phyloP scores from a whole-genome alignment of 2,329 filamentous ascomycete genomes.

The Trichoderma sp. region DNA sequence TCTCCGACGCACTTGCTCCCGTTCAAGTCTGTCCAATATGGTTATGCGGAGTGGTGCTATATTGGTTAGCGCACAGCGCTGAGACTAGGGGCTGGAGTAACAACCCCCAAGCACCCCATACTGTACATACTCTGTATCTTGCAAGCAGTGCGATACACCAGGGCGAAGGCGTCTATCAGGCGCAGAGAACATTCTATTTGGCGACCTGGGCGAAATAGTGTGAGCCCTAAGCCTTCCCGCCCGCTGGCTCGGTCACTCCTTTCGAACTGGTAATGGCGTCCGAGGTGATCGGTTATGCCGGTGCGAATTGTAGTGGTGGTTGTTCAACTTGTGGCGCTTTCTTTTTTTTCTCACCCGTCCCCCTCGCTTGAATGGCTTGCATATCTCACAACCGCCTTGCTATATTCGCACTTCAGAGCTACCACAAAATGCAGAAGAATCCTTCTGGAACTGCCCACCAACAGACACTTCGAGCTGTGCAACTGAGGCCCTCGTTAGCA shows the following conservation, averaged over 20 bases:
- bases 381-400: constrained; percentile 4
- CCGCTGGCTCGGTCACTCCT: constrained; percentile 27
- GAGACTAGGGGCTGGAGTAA: constrained; percentile 19
- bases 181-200: not conserved
- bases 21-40: not conserved
- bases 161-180: not conserved
- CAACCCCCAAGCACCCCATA: constrained; percentile 2
- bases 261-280: constrained; percentile 27
- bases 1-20: constrained; percentile 14
- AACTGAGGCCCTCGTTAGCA: constrained; percentile 28
- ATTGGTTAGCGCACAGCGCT: constrained; percentile 20
- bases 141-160: constrained; percentile 1
- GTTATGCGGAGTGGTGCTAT: constrained; percentile 23
- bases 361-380: constrained; percentile 16
- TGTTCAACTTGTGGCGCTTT: constrained; percentile 22
- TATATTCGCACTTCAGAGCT: constrained; percentile 10
- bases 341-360: not conserved
- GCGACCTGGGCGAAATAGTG: constrained; percentile 11
- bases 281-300: constrained; percentile 32
- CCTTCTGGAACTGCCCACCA: constrained; percentile 38
- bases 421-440: constrained; percentile 35
- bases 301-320: constrained; percentile 28
- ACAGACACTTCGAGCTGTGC: constrained; percentile 28
- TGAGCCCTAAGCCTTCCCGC: constrained; percentile 26
- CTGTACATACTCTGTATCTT: not conserved